A percentile compares a stretch with the other conserved stretches of the same genome.
Conservation (phyloP, 805 yeast species). For the Jamesozyma rosinii region DNA sequence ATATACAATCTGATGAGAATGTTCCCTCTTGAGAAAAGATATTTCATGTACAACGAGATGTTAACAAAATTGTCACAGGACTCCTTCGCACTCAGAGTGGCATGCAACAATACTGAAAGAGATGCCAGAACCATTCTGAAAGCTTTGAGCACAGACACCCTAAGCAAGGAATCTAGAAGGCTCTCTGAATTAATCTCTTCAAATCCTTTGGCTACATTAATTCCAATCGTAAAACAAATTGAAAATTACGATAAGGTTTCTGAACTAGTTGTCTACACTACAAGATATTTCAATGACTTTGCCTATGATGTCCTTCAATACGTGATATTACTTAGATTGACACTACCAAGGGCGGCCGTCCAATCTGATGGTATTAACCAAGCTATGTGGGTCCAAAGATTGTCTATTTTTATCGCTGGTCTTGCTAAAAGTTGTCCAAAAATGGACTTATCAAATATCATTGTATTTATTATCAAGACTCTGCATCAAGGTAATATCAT, state of each 20-base stretch:
- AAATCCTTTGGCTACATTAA: conserved; percentile 71
- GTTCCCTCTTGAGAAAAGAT: conserved; percentile 57
- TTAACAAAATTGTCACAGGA: conserved; percentile 48
- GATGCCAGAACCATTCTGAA: conserved; percentile 71
- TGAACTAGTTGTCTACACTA: conserved; percentile 67
- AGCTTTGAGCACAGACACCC: conserved; percentile 72
- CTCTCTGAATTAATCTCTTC: conserved; percentile 62
- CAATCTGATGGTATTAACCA: conserved; percentile 77
- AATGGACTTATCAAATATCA: conserved; percentile 55
- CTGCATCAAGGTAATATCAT: conserved; percentile 51
- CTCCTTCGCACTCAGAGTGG: conserved; percentile 45
- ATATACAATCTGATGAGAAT: conserved; percentile 45
- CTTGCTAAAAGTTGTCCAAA: conserved; percentile 44
- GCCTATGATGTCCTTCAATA: conserved; percentile 82
- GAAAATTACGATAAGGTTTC: conserved; percentile 88
- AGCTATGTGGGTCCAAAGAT: conserved; percentile 76
- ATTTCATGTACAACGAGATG: conserved; percentile 73
- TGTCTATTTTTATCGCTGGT: conserved; percentile 70
- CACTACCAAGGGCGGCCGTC: conserved; percentile 54
- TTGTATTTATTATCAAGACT: conserved; percentile 51
- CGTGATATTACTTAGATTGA: conserved; percentile 60
- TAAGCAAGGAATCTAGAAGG: conserved; percentile 59
- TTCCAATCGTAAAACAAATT: conserved; percentile 65
- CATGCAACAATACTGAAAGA: conserved; percentile 61
- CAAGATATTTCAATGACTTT: conserved; percentile 61